A percentile compares a stretch with the other conserved stretches of the same genome.
Evolutionary conservation across 2,329 filamentous ascomycete species (phyloP).

Genomic region (Exophiala oligosperma): DNA sequence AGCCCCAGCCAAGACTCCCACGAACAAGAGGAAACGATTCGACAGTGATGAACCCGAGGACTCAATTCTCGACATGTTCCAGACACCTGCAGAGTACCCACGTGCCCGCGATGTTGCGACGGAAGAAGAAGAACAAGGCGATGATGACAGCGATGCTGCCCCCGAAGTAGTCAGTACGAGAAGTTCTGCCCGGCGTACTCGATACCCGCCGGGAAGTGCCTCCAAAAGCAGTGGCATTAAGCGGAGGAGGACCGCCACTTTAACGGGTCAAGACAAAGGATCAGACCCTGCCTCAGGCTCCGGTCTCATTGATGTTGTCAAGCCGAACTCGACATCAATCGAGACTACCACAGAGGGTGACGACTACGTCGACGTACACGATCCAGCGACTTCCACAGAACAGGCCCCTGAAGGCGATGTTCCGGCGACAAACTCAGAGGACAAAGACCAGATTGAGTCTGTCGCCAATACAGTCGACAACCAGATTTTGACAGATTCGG

Average conservation of each 20-base stretch:
- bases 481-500: too few relatives aligned
- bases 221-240: not conserved
- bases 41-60: conserved; percentile 15
- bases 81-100: not conserved
- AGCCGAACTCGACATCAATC: not conserved
- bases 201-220: not conserved
- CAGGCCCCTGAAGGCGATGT: too few relatives aligned
- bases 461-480: too few relatives aligned
- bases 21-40: conserved; percentile 18
- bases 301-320: not conserved
- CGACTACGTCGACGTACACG: not conserved
- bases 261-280: not conserved
- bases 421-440: too few relatives aligned
- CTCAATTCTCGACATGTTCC: conserved; percentile 2
- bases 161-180: conserved; percentile 20
- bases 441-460: too few relatives aligned
- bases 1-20: not conserved
- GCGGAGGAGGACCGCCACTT: not conserved
- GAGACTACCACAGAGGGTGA: not conserved
- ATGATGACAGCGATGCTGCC: conserved; percentile 14
- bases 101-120: not conserved
- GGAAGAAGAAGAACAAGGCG: conserved; percentile 11
- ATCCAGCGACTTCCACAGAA: too few relatives aligned
- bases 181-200: conserved; percentile 3
- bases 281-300: not conserved